These are phyloP conservation scores for Fagopyrum homotropicum DNA, from an alignment of 148 eudicot genomes.

Conservation along the genomic window DNA sequence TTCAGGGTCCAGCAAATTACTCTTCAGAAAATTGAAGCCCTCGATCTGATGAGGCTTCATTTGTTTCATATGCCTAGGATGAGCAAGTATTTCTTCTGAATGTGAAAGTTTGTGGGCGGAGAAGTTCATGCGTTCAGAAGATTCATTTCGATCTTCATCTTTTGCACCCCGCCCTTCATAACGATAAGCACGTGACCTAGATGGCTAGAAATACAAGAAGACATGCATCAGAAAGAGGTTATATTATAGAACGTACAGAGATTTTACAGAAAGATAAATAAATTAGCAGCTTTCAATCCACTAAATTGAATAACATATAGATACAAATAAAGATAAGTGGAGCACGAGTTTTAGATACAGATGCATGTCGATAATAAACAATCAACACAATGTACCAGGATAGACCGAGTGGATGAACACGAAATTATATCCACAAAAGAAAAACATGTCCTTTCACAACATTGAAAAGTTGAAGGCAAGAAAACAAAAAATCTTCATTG, in stretches of 20 bases:
- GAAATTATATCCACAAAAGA: background rate
- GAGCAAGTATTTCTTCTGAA: slow-evolving; percentile 47
- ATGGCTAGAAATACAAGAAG: slow-evolving; percentile 32
- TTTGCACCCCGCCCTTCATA: slow-evolving; percentile 38
- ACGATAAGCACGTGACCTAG: slow-evolving; percentile 47
- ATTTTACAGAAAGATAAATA: background rate
- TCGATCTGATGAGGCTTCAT: slow-evolving; percentile 94
- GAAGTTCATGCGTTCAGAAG: slow-evolving; percentile 30
- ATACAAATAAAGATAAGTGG: background rate
- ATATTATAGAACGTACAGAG: background rate
- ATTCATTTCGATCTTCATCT: slow-evolving; percentile 30
- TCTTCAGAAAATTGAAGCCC: slow-evolving; percentile 74
- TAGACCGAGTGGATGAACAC: background rate
- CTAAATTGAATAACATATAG: background rate
- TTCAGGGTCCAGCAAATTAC: slow-evolving; percentile 57
- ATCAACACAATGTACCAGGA: background rate
- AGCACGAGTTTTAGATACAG: background rate
- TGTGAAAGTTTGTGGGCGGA: slow-evolving; percentile 39
- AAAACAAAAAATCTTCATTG: background rate
- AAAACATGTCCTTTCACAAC: background rate
- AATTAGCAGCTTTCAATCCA: background rate
- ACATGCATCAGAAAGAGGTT: background rate
- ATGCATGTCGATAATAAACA: background rate
- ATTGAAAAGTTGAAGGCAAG: background rate
- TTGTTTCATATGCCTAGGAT: slow-evolving; percentile 78